Evolutionary conservation across 2,329 filamentous ascomycete species (phyloP).

Genomic region (Verticillium alfalfae): DNA sequence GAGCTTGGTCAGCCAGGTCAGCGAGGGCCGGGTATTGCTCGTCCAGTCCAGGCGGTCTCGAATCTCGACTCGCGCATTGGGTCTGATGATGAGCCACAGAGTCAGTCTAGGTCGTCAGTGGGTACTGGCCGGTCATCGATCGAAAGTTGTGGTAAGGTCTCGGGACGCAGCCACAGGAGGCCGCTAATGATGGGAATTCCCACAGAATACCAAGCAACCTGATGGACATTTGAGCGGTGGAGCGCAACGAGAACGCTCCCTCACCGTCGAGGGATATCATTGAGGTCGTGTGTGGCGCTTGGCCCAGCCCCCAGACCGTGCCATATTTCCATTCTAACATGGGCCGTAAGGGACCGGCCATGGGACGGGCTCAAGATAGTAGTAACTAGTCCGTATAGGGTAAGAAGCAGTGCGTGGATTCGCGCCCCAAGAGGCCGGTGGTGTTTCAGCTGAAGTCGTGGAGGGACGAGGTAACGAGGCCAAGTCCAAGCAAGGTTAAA

Average conservation of each 20-base stretch:
- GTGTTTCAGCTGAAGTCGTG: slow-evolving; percentile 4
- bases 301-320: background rate
- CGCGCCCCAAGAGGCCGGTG: slow-evolving; percentile 1
- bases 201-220: background rate
- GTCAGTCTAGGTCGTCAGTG: background rate
- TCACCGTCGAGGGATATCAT: background rate
- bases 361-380: background rate
- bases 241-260: background rate
- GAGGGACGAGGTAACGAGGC: background rate
- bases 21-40: too few relatives aligned
- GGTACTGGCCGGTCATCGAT: background rate
- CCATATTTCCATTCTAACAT: background rate
- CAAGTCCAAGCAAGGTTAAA: background rate
- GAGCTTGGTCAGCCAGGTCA: background rate
- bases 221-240: background rate
- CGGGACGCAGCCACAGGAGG: too few relatives aligned
- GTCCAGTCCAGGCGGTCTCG: background rate
- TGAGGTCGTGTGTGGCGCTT: background rate
- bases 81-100: background rate
- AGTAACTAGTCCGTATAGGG: background rate
- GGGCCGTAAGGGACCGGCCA: background rate
- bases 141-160: background rate
- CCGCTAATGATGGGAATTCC: background rate
- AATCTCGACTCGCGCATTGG: background rate
- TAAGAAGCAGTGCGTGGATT: background rate